A percentile compares a stretch with the other conserved stretches of the same genome.
Conservation (phyloP, 2,329 filamentous ascomycete species). For the Epicoccum sorghinum region DNA sequence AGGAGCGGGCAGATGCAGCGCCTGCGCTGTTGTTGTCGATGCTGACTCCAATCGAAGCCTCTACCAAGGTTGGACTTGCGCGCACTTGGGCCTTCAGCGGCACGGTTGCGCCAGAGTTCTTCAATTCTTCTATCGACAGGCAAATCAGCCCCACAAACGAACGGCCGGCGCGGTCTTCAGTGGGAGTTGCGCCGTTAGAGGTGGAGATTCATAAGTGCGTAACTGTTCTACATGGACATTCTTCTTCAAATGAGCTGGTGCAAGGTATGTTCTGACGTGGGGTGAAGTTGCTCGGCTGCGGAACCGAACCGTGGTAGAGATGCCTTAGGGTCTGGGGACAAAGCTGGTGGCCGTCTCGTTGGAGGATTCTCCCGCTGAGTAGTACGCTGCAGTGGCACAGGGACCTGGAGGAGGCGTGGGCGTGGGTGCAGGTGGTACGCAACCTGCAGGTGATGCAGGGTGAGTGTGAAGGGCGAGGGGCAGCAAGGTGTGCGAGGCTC, state of each 20-base stretch:
- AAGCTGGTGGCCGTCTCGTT: slow-evolving; percentile 25
- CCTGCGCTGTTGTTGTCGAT: slow-evolving; percentile 5
- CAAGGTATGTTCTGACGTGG: background rate
- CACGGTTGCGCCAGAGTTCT: background rate
- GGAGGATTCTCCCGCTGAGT: slow-evolving; percentile 15
- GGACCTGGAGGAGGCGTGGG: slow-evolving; percentile 14
- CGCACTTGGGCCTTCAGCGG: slow-evolving; percentile 2
- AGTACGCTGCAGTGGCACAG: slow-evolving; percentile 23
- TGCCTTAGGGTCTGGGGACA: slow-evolving; percentile 18
- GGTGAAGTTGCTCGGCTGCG: slow-evolving; percentile 17
- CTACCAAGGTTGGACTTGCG: slow-evolving; percentile 6
- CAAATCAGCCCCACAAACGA: slow-evolving; percentile 1
- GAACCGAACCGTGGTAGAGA: slow-evolving; percentile 29
- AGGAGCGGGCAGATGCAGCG: slow-evolving; percentile 8
- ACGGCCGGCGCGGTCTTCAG: slow-evolving; percentile 6
- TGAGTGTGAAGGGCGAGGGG: slow-evolving; percentile 18
- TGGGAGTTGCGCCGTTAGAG: slow-evolving; percentile 1
- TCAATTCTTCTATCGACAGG: background rate
- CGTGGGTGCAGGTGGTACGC: slow-evolving; percentile 9
- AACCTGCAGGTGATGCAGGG: slow-evolving; percentile 16
- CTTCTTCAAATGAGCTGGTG: background rate
- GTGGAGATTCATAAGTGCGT: slow-evolving; percentile 5
- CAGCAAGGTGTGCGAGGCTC: slow-evolving; percentile 14
- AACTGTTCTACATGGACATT: background rate
- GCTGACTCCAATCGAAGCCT: slow-evolving; percentile 3